A percentile compares a stretch with the other conserved stretches of the same genome.
Conservation (phyloP, 805 yeast species). For the Candida arabinofermentans region DNA sequence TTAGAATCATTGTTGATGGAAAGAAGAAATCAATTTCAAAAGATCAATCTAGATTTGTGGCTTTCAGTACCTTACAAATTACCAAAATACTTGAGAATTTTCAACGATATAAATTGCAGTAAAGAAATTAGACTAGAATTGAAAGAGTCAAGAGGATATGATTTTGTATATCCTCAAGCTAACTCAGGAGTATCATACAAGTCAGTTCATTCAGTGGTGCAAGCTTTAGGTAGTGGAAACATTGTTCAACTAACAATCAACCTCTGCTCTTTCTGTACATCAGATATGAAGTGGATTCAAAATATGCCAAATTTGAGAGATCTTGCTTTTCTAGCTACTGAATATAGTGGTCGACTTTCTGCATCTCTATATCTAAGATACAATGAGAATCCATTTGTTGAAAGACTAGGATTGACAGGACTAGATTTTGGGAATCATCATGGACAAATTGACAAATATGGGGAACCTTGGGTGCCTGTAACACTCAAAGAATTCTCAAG, state of each 20-base stretch:
- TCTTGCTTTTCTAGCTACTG: neutral
- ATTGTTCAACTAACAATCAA: neutral
- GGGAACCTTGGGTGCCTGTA: no score
- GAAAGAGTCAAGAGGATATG: no score
- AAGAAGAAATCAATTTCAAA: no score
- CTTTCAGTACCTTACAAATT: neutral
- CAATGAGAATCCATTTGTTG: no score
- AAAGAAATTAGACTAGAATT: slow-evolving; percentile 15
- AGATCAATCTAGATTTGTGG: no score
- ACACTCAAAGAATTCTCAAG: no score
- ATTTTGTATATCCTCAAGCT: no score
- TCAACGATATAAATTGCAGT: slow-evolving; percentile 13
- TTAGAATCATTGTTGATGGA: no score
- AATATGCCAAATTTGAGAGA: neutral
- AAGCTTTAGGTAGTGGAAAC: neutral
- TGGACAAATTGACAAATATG: no score
- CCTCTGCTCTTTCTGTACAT: neutral
- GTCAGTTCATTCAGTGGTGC: neutral
- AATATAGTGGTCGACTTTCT: neutral
- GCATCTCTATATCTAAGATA: no score
- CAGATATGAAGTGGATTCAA: neutral
- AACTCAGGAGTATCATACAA: neutral
- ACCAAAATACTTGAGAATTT: slow-evolving; percentile 9
- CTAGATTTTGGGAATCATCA: no score
- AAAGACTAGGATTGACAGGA: no score